A percentile compares a stretch with the other conserved stretches of the same genome.
Evolutionary conservation across 2,329 filamentous ascomycete genomes (phyloP).

Genomic region (Diaporthe caulivora): DNA sequence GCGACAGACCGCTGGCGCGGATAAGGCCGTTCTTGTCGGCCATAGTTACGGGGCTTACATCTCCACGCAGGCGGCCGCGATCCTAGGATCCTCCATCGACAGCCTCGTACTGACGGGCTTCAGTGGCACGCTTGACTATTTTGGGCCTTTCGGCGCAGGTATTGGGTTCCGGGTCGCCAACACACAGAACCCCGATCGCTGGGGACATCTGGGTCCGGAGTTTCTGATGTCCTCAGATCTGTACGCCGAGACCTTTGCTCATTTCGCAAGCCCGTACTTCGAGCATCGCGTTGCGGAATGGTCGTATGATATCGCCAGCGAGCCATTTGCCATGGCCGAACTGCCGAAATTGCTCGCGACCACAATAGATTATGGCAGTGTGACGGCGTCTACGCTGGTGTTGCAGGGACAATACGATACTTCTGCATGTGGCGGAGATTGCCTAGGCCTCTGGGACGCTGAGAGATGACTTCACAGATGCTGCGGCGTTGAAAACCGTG

Average conservation of each 20-base stretch:
- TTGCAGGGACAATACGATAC: constrained; percentile 47
- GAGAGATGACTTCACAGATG: constrained; percentile 40
- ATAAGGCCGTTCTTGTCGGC: constrained; percentile 46
- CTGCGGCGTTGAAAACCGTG: constrained; percentile 44
- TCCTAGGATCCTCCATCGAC: constrained; percentile 41
- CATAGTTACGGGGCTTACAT: constrained; percentile 50
- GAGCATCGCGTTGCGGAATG: constrained; percentile 47
- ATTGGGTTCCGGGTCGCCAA: constrained; percentile 46
- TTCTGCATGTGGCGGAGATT: constrained; percentile 48
- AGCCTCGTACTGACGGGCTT: constrained; percentile 42
- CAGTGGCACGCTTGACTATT: constrained; percentile 45
- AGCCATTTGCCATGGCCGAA: constrained; percentile 48
- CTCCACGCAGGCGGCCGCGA: constrained; percentile 43
- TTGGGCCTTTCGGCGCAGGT: constrained; percentile 46
- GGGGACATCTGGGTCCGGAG: constrained; percentile 45
- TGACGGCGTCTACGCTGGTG: constrained; percentile 45
- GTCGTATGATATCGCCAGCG: constrained; percentile 45
- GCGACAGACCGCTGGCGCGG: constrained; percentile 41
- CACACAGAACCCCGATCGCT: constrained; percentile 43
- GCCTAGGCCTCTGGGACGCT: constrained; percentile 44
- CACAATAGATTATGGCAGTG: constrained; percentile 40
- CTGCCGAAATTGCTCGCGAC: constrained; percentile 46
- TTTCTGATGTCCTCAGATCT: constrained; percentile 46
- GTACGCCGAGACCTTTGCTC: constrained; percentile 46
- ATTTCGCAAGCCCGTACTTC: constrained; percentile 45